phyloP scores from a whole-genome alignment of 2,329 filamentous ascomycete genomes.

The Exserohilum rostratum region DNA sequence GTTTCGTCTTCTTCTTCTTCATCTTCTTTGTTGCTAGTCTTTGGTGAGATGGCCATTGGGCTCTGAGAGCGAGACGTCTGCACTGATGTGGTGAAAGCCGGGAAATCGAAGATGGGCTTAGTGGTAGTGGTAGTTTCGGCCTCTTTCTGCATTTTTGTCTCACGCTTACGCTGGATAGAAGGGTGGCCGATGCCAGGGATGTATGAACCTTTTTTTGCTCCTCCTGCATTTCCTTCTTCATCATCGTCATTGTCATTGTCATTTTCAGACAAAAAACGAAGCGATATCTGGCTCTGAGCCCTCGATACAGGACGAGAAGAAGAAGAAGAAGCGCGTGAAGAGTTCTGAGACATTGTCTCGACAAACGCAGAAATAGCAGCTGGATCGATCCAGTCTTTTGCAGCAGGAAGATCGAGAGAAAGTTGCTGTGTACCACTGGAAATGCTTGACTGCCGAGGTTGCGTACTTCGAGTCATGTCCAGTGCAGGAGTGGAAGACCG shows the following conservation, averaged over 20 bases:
- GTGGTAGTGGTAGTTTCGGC: too few species aligned
- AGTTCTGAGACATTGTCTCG: background rate
- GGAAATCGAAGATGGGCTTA: too few species aligned
- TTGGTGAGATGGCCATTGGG: too few species aligned
- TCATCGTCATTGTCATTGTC: background rate
- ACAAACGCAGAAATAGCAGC: background rate
- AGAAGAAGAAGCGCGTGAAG: background rate
- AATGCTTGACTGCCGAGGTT: background rate
- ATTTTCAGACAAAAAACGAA: background rate
- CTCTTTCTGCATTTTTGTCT: too few species aligned
- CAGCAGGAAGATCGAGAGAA: background rate
- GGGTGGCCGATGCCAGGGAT: slow-evolving; percentile 6
- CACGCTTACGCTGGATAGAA: background rate
- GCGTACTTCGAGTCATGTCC: too few species aligned
- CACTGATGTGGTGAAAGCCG: too few species aligned
- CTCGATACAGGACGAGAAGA: background rate
- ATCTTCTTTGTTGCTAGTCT: too few species aligned
- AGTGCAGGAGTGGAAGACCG: background rate
- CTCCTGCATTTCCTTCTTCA: too few species aligned
- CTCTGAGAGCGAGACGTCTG: too few species aligned
- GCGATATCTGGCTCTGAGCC: background rate
- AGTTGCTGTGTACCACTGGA: background rate
- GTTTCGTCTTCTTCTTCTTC: background rate
- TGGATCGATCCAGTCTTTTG: slow-evolving; percentile 5
- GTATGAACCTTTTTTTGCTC: too few species aligned